Evolutionary conservation across 1,284 basidiomycete genomes (phyloP), one percentile per base, ranked within the genome.

Genomic region (Moesziomyces antarcticus): DNA sequence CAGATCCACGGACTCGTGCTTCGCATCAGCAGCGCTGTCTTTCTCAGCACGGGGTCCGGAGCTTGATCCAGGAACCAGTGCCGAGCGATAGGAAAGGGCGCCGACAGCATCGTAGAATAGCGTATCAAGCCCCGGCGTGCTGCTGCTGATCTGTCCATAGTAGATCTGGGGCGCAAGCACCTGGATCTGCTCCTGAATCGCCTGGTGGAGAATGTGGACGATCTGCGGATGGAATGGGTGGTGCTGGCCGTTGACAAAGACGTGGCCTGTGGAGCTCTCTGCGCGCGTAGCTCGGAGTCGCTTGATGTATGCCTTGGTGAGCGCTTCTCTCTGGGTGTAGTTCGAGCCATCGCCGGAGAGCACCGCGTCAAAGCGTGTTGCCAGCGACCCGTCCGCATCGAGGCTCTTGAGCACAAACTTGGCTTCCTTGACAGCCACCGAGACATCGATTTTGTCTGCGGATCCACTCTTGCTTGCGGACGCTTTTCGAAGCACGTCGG

Each of bases 41-140:
- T 40, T 21, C 6, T 20, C 37, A 30, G 22, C 24, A 8, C 16
- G 13, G 18, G 37, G 14, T 5, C 6, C 41, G 6, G 13, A 24
- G 50, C 46, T 40, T 10, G 50, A 37, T 30, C 54, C 53, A 27
- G 89, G 56, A 4, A 94, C 89, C 71, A 91, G 89, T 25, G 85
- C 85, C 82, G 93, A 97, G 16, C 96, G 86, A 24, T 90, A 87
- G 59, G 87, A 86, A 44, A 88, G 87, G 0, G 92, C 90, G 0
- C 88, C 88, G 0, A 93, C 91, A 3, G 94, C 88, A 80, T 97
- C 93, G 82, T 97, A 98, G 86, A 97, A 97, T 85, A 91, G 93
- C 6, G 88, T 91, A 13, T 89, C 85, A 50, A 94, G 52, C 1
- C 53, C 87, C 56, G 89, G 86, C 10, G 57, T 61, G 1, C 87